Base-by-base conservation (phyloP, 1,139 yeast species). In the Wickerhamomyces sp. region DNA sequence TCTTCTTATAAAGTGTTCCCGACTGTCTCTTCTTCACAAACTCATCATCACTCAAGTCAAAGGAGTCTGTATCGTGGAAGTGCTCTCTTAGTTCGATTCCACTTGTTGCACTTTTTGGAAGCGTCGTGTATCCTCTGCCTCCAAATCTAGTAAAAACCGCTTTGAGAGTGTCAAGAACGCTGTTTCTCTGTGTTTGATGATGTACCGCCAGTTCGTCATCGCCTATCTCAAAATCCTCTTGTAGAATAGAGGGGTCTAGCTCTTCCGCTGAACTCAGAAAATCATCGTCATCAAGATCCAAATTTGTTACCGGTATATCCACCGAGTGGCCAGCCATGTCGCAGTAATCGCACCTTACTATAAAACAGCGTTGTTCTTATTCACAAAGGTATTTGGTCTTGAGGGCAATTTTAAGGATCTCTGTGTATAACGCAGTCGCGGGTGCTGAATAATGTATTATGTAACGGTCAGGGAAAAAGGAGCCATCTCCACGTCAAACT, bases 221-320 rank as follows among this genome's bases (percentile, higher is more conserved):
- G 6, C 46, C 55, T 9, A 45, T 16, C 22, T 54, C 59, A 40
- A 62, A 59, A 36, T 62, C 65, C 32, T 68, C 61, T 37, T 52
- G 58, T 12, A 53, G 48, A 23, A 45, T 46, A 34, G 27, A 30
- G 10, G 39, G 42, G 27, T 45, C 44, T 12, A 43, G 42, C 2
- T 32, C 42, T 5, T 36, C 41, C 12, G 34, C 12, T 26, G 31
- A 13, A 41, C 34, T 29, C n/a, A 46, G 35, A 12, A 49, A 47
- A 35, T 74, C 78, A 36, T 75, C 79, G 9, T 69, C 76, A 1
- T 57, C 59, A 7, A 66, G 78, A 46, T 78, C 84, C 38, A 78
- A 58, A 45, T 77, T 70, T 1, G 79, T 72, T 12, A 78, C 66
- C 0, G 84, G 85, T 3, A 74, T 57, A 45, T 78, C 85, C 8